phyloP scores from a whole-genome alignment of 257 asterid genomes.

The Apocynum venetum region DNA sequence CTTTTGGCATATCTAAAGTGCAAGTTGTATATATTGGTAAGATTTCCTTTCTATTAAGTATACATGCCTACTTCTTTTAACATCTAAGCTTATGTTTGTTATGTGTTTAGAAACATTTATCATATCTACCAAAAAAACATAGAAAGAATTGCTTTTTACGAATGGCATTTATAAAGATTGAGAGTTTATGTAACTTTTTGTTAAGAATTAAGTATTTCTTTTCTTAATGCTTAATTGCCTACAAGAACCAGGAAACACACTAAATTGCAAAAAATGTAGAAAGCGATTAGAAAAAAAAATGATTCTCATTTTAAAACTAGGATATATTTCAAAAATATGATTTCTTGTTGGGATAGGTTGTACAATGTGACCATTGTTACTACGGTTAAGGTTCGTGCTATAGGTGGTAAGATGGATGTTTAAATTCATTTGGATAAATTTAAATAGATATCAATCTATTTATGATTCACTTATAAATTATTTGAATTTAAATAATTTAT shows the following conservation, averaged over 20 bases:
- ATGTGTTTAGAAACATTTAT: neutral
- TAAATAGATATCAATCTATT: no score
- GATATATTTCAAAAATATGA: no score
- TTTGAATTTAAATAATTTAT: no score
- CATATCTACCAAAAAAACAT: neutral
- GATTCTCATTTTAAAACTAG: no score
- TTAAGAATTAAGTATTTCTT: neutral
- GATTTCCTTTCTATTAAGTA: conserved; percentile 11
- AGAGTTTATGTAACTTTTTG: neutral
- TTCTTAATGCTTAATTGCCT: neutral
- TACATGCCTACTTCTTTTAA: neutral
- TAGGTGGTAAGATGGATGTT: no score
- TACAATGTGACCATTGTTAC: no score
- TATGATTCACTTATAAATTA: no score
- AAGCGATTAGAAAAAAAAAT: neutral
- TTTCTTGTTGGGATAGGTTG: no score
- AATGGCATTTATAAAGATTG: neutral
- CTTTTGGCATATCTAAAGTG: neutral
- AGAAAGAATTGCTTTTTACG: neutral
- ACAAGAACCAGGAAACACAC: neutral
- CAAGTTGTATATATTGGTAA: neutral
- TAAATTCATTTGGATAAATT: no score
- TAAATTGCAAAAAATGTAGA: neutral
- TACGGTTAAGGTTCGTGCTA: no score
- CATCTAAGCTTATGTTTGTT: neutral